Conservation (phyloP, 257 asterid genomes). For the Penstemon davidsonii region DNA sequence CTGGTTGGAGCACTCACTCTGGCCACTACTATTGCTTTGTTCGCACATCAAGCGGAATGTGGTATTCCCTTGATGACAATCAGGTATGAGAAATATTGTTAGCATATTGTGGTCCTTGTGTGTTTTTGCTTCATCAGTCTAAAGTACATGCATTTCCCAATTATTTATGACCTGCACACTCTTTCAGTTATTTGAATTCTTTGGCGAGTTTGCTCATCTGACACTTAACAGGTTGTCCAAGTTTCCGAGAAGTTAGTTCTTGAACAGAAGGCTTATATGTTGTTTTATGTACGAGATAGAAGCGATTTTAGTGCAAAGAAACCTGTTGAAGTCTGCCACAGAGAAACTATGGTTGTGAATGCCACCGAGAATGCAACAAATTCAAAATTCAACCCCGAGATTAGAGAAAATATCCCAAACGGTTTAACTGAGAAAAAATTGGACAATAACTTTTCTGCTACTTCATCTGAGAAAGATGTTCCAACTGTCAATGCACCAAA, state of each 20-base stretch:
- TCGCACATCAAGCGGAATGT: constrained; percentile 95
- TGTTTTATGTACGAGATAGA: constrained; percentile 85
- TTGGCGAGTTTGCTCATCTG: not conserved
- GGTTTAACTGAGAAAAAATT: constrained; percentile 40
- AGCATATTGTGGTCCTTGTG: not conserved
- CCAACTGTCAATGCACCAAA: constrained; percentile 20
- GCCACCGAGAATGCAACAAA: constrained; percentile 43
- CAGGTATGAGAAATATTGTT: constrained; percentile 50
- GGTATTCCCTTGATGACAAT: constrained; percentile 97
- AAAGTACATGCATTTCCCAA: not conserved
- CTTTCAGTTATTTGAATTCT: no score
- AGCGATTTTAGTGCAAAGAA: constrained; percentile 44
- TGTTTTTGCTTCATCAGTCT: not conserved
- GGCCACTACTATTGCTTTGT: constrained; percentile 98
- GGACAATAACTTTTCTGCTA: constrained; percentile 32
- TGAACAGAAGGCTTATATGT: constrained; percentile 94
- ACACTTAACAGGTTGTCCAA: constrained; percentile 68
- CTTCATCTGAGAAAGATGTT: constrained; percentile 29
- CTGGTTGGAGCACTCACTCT: constrained; percentile 95
- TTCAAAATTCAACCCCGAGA: constrained; percentile 40
- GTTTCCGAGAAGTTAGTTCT: constrained; percentile 78
- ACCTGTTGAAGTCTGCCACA: constrained; percentile 36
- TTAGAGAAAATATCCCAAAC: constrained; percentile 39
- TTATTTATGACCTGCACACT: not conserved
- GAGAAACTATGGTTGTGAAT: constrained; percentile 44